phyloP scores from a whole-genome alignment of 2,329 filamentous ascomycete species.

The Apiospora marii region DNA sequence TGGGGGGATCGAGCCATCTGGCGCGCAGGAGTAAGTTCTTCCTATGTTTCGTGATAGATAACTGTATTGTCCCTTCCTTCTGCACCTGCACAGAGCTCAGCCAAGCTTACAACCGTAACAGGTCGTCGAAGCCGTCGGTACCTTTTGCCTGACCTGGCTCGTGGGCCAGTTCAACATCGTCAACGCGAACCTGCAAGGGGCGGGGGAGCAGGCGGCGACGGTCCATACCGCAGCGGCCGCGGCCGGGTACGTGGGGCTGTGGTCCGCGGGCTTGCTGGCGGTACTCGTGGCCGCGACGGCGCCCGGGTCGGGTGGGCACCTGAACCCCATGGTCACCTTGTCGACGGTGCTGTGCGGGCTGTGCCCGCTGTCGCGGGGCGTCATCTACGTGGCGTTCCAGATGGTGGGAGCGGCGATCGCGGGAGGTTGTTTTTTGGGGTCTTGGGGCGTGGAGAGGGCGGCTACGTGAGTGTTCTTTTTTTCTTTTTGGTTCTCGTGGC shows the following conservation, averaged over 20 bases:
- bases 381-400: slow-evolving; percentile 57
- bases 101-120: slow-evolving; percentile 21
- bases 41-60: not conserved
- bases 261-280: slow-evolving; percentile 50
- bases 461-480: slow-evolving; percentile 35
- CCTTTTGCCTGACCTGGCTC: slow-evolving; percentile 40
- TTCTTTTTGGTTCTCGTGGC: slow-evolving; percentile 27
- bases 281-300: slow-evolving; percentile 58
- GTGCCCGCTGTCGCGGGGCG: slow-evolving; percentile 55
- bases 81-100: not conserved
- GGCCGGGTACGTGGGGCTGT: slow-evolving; percentile 44
- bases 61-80: not conserved
- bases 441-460: slow-evolving; percentile 33
- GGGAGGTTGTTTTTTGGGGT: slow-evolving; percentile 50
- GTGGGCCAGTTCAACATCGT: slow-evolving; percentile 43
- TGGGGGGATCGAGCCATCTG: slow-evolving; percentile 5
- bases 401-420: slow-evolving; percentile 52
- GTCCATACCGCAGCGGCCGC: slow-evolving; percentile 33
- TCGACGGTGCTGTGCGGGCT: slow-evolving; percentile 59
- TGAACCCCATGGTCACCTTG: slow-evolving; percentile 62
- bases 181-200: slow-evolving; percentile 32
- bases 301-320: slow-evolving; percentile 58
- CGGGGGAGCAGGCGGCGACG: slow-evolving; percentile 33
- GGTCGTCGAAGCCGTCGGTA: slow-evolving; percentile 43
- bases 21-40: not conserved